phyloP scores from a whole-genome alignment of 2,329 filamentous ascomycete species.

The Colletotrichum chrysophilum region DNA sequence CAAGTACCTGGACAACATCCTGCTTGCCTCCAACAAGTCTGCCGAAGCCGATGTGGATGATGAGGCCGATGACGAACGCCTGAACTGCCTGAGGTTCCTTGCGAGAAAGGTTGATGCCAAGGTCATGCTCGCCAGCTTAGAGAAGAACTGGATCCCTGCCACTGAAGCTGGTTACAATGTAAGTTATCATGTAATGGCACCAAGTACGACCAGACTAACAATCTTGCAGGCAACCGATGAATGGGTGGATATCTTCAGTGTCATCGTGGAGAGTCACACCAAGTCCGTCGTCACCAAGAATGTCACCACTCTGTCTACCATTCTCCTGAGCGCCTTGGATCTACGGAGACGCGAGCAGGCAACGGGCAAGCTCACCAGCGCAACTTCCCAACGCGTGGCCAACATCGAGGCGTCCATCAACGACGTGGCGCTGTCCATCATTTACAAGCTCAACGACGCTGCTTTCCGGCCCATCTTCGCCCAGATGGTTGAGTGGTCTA shows the following conservation, averaged over 20 bases:
- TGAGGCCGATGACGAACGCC: constrained; percentile 68
- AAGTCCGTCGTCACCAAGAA: constrained; percentile 84
- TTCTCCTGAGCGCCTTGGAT: constrained; percentile 67
- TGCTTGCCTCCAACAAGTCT: constrained; percentile 76
- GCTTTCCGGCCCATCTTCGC: constrained; percentile 92
- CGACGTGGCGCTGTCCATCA: constrained; percentile 82
- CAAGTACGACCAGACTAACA: background rate
- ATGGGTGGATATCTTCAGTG: constrained; percentile 71
- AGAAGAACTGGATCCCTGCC: constrained; percentile 74
- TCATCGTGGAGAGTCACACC: constrained; percentile 76
- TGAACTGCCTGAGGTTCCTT: constrained; percentile 73
- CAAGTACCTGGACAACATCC: constrained; percentile 72
- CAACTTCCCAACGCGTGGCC: constrained; percentile 52
- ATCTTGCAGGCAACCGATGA: constrained; percentile 66
- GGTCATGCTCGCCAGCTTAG: constrained; percentile 75
- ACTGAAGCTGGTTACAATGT: constrained; percentile 65
- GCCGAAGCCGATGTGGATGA: constrained; percentile 65
- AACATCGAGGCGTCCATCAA: constrained; percentile 68
- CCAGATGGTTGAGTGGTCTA: constrained; percentile 83
- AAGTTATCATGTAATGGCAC: constrained; percentile 35
- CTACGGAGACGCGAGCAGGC: constrained; percentile 63
- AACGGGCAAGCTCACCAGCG: constrained; percentile 48
- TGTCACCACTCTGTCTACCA: constrained; percentile 69
- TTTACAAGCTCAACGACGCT: constrained; percentile 95
- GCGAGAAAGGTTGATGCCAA: constrained; percentile 80